A percentile compares a stretch with the other conserved stretches of the same genome.
These are phyloP conservation scores for Phytophthora sp. DNA, from an alignment of 352 stramenopile genomes.

Conservation along the genomic window DNA sequence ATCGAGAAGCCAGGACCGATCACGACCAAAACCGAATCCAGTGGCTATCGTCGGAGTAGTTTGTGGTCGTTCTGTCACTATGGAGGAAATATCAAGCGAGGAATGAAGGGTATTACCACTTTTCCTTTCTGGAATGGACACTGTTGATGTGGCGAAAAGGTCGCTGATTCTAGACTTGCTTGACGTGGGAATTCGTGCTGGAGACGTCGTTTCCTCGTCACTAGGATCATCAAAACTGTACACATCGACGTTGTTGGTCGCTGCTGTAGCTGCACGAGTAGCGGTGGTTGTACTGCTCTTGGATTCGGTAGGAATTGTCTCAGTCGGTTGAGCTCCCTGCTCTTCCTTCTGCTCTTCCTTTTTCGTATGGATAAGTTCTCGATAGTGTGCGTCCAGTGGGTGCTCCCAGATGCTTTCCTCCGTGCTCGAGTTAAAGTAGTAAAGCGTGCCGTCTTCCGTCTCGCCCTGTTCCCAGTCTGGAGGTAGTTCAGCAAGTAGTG, in stretches of 20 bases:
- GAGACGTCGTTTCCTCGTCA: conserved; percentile 37
- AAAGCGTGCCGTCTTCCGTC: conserved; percentile 71
- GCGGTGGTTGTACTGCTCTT: neutral
- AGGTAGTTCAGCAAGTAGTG: conserved; percentile 57
- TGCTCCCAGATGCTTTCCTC: conserved; percentile 76
- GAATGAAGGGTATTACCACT: neutral
- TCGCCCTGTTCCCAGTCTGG: conserved; percentile 66
- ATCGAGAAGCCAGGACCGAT: conserved; percentile 65
- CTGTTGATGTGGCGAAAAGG: conserved; percentile 27
- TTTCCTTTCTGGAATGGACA: conserved; percentile 15
- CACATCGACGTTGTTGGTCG: conserved; percentile 42
- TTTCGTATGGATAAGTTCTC: conserved; percentile 52
- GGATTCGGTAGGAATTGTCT: conserved; percentile 5
- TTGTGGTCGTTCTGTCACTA: conserved; percentile 7
- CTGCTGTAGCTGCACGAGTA: neutral
- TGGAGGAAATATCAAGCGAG: neutral
- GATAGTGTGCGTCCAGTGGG: conserved; percentile 63
- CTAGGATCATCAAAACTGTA: conserved; percentile 59
- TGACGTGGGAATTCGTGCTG: conserved; percentile 6
- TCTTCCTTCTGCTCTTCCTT: conserved; percentile 49
- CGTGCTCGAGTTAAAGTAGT: conserved; percentile 66
- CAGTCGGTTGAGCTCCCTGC: conserved; percentile 26
- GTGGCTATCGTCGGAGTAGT: conserved; percentile 18
- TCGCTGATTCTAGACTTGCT: conserved; percentile 35
- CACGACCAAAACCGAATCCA: conserved; percentile 50